A percentile compares a stretch with the other conserved stretches of the same genome.
These are phyloP conservation scores for Sesbania bispinosa DNA, from an alignment of 306 rosid genomes.

Conservation along the genomic window DNA sequence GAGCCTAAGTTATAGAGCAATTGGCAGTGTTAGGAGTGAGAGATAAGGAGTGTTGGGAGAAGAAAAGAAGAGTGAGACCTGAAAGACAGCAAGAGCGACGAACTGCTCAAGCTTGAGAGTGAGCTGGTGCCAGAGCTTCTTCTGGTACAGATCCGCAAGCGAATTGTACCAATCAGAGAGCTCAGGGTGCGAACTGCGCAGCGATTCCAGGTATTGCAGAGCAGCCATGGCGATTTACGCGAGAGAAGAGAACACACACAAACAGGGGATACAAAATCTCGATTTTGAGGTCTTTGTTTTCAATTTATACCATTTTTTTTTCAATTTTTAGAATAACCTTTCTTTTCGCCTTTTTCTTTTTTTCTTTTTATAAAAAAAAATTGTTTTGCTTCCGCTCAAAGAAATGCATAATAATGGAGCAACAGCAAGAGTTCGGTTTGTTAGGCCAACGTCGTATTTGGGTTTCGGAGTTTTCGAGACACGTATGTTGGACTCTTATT, in stretches of 20 bases:
- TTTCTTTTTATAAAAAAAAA: not conserved
- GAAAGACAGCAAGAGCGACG: constrained; percentile 82
- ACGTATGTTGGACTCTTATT: no score
- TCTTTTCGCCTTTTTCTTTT: not conserved
- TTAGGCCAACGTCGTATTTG: not conserved
- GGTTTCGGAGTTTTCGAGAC: not conserved
- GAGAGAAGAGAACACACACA: not conserved
- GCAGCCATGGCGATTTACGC: constrained; percentile 72
- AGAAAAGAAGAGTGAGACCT: constrained; percentile 43
- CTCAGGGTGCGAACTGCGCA: constrained; percentile 87
- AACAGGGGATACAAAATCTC: not conserved
- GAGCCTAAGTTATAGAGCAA: not conserved
- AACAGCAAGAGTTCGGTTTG: not conserved
- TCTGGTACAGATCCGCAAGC: constrained; percentile 97
- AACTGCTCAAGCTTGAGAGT: constrained; percentile 98
- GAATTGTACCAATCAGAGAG: constrained; percentile 89
- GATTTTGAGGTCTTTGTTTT: not conserved
- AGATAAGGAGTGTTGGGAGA: not conserved
- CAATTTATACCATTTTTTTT: constrained; percentile 26
- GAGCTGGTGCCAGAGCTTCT: constrained; percentile 99
- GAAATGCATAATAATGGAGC: constrained; percentile 37
- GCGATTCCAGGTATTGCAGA: constrained; percentile 83
- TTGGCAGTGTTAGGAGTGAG: not conserved
- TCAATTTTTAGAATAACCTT: not conserved
- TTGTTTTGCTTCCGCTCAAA: constrained; percentile 47